These are phyloP conservation scores for Suhomyces chickasaworum DNA, from an alignment of 1,139 yeast genomes.

Conservation along the genomic window DNA sequence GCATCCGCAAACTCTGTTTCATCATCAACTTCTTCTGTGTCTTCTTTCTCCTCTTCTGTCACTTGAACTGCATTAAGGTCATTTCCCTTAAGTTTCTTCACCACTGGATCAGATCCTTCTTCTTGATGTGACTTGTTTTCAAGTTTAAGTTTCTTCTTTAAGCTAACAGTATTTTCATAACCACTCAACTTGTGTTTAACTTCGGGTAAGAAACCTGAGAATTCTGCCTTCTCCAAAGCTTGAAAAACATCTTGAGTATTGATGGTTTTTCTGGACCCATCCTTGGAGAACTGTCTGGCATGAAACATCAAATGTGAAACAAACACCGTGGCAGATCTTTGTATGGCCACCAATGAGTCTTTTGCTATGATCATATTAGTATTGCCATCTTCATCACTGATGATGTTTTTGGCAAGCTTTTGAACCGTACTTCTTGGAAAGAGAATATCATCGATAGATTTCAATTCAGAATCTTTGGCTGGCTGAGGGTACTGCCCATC, in stretches of 20 bases:
- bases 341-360: constrained; percentile 67
- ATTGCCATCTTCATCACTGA: constrained; percentile 25
- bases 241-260: constrained; percentile 64
- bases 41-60: constrained; percentile 26
- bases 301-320: constrained; percentile 66
- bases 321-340: constrained; percentile 72
- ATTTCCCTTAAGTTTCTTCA: constrained; percentile 23
- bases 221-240: constrained; percentile 60
- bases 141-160: constrained; percentile 39
- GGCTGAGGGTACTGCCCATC: constrained; percentile 63
- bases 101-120: constrained; percentile 5
- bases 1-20: constrained; percentile 10
- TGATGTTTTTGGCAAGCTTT: constrained; percentile 54
- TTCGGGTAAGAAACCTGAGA: constrained; percentile 55
- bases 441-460: constrained; percentile 67
- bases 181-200: constrained; percentile 51
- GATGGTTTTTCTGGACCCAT: constrained; percentile 58
- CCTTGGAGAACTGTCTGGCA: constrained; percentile 58
- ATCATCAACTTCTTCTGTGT: constrained; percentile 26
- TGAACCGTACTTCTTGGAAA: constrained; percentile 67
- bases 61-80: constrained; percentile 27
- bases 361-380: constrained; percentile 52
- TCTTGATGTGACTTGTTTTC: constrained; percentile 9
- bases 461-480: constrained; percentile 55
- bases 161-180: constrained; percentile 43